Base-by-base conservation (phyloP, 2,329 filamentous ascomycete species). In the Pestalotiopsis sp. region DNA sequence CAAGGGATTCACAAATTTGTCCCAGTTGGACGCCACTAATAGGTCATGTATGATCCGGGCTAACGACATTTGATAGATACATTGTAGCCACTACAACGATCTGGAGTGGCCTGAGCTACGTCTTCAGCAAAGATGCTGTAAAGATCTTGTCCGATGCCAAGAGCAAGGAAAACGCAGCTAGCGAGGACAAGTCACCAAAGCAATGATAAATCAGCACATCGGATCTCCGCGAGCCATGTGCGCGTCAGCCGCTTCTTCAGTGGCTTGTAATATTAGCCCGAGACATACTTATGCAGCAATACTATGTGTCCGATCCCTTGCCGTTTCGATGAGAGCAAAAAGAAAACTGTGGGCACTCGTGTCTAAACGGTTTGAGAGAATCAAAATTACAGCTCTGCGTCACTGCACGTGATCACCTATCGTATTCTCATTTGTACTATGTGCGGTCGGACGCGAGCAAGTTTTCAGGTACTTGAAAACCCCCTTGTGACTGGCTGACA, bases 41-140 rank as follows among this genome's bases (percentile, higher is more conserved):
- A 36, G 31, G 7, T 62, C 31, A 6, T 36, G 31, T 13, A 20
- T 39, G 64, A 36, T 20, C 9, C 25, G 74, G 65, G 75, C 84
- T 74, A 75, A 80, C 68, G 73, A 72, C 78, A 61, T 36, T 73
- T 69, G 27, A 73, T 73, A 95, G 93, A 77, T 95, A 93, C 74
- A 81, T 97, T 14, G 95, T 99, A 2, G 95, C 94, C 0, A 88
- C 86, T 0, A 99, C 96, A 3, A 99, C 96, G 0, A 81, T 97
- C 5, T 98, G 95, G 93, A 98, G 94, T 71, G 96, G 96, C 7
- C 85, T 95, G 14, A 97, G 95, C 79, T 99, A 99, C 78, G 86
- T 97, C 6, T 97, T 92, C 78, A 93, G 90, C 73, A 97, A 96
- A 79, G 92, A 97, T 75, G 95, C 94, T 0, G 95, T 98, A 39